Evolutionary conservation across 1,139 yeast genomes (phyloP).

Genomic region (Pichia sp.): DNA sequence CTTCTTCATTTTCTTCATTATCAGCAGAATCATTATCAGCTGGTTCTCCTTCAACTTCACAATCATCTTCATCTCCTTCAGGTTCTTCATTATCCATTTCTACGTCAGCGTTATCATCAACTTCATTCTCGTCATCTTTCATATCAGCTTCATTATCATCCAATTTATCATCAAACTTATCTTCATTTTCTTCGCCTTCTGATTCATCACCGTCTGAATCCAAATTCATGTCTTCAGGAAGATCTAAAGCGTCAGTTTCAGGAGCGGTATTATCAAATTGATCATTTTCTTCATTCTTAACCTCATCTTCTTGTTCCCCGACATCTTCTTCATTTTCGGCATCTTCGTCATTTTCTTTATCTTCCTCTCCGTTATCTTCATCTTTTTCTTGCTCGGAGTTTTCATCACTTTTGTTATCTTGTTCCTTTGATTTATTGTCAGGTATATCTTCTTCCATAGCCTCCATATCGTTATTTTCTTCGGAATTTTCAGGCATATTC

Average conservation of each 20-base stretch:
- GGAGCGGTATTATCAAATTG: slow-evolving; percentile 67
- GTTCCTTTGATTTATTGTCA: slow-evolving; percentile 27
- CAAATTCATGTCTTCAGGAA: slow-evolving; percentile 81
- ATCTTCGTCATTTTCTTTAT: slow-evolving; percentile 34
- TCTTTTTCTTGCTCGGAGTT: slow-evolving; percentile 26
- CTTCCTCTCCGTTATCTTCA: slow-evolving; percentile 33
- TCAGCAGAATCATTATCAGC: slow-evolving; percentile 28
- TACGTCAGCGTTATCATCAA: slow-evolving; percentile 28
- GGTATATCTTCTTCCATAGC: slow-evolving; percentile 49
- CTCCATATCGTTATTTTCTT: slow-evolving; percentile 55
- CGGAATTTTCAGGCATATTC: slow-evolving; percentile 50
- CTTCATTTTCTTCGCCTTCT: slow-evolving; percentile 33
- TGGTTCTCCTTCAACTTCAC: slow-evolving; percentile 28
- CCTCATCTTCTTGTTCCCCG: slow-evolving; percentile 76
- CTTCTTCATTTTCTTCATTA: slow-evolving; percentile 27
- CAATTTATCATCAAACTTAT: slow-evolving; percentile 24
- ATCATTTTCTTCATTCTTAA: slow-evolving; percentile 64
- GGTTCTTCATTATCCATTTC: slow-evolving; percentile 29
- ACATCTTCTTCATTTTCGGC: slow-evolving; percentile 56
- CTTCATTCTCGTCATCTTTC: slow-evolving; percentile 28
- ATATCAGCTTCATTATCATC: slow-evolving; percentile 22
- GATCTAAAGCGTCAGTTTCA: slow-evolving; percentile 71
- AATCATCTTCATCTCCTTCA: slow-evolving; percentile 27
- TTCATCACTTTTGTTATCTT: slow-evolving; percentile 33
- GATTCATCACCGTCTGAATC: slow-evolving; percentile 64